Conservation (phyloP, 2,329 filamentous ascomycete species). For the Thelonectria blattea region DNA sequence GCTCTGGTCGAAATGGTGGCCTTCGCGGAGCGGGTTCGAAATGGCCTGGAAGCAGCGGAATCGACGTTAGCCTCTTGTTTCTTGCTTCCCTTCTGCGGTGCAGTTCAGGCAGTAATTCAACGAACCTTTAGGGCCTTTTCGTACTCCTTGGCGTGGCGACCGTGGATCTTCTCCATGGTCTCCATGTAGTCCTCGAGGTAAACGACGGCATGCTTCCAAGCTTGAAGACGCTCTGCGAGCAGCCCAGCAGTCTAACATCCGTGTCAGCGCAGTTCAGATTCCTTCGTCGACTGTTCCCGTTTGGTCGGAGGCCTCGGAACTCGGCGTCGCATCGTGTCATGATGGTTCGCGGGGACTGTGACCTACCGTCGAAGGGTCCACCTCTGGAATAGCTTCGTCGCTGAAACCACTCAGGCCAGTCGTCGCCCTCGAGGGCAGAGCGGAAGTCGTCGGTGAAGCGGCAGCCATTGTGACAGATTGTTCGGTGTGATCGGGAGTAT, state of each 20-base stretch:
- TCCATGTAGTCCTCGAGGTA: slow-evolving; percentile 91
- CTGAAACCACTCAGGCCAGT: slow-evolving; percentile 53
- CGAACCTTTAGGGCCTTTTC: slow-evolving; percentile 86
- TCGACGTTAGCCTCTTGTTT: slow-evolving; percentile 5
- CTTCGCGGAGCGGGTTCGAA: slow-evolving; percentile 83
- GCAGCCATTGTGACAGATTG: slow-evolving; percentile 33
- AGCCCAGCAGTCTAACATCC: slow-evolving; percentile 71
- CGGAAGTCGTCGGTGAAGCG: slow-evolving; percentile 43
- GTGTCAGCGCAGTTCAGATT: slow-evolving; percentile 15
- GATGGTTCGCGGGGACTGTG: background rate
- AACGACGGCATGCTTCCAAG: slow-evolving; percentile 93
- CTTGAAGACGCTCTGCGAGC: slow-evolving; percentile 84
- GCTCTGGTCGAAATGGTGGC: slow-evolving; percentile 89
- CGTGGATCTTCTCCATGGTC: slow-evolving; percentile 85
- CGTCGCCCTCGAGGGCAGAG: slow-evolving; percentile 54
- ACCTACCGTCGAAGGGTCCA: slow-evolving; percentile 64
- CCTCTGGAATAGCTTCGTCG: slow-evolving; percentile 65
- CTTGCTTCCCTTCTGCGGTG: background rate
- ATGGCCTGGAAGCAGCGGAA: slow-evolving; percentile 66
- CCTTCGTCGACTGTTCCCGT: background rate
- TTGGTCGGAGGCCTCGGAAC: background rate
- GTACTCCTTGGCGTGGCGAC: slow-evolving; percentile 88
- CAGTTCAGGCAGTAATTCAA: background rate
- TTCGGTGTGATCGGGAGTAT: background rate
- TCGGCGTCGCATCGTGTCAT: slow-evolving; percentile 6